Percentiles rank a stretch among this genome's conserved stretches.
Conservation (phyloP, 2,329 filamentous ascomycete species). For the Seiridium cupressi region DNA sequence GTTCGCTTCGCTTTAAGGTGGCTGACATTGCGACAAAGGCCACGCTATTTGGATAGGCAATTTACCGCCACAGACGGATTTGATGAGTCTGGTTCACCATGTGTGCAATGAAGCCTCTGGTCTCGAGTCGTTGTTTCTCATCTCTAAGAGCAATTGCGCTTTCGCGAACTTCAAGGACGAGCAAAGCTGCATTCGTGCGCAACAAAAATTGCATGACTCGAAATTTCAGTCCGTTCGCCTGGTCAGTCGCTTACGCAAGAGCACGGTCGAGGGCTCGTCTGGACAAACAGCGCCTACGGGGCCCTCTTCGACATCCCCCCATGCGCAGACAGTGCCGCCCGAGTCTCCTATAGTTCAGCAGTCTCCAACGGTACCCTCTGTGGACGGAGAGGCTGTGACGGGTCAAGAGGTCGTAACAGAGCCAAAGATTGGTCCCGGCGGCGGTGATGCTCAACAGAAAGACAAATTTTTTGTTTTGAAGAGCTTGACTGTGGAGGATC, state of each 20-base stretch:
- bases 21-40: slow-evolving; percentile 42
- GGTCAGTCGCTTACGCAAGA: slow-evolving; percentile 76
- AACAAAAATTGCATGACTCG: slow-evolving; percentile 85
- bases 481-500: slow-evolving; percentile 85
- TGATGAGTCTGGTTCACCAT: slow-evolving; percentile 85
- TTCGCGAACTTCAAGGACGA: slow-evolving; percentile 95
- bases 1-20: slow-evolving; percentile 3
- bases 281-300: slow-evolving; percentile 54
- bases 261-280: slow-evolving; percentile 33
- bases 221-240: slow-evolving; percentile 82
- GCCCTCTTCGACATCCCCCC: slow-evolving; percentile 42
- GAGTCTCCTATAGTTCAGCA: slow-evolving; percentile 6
- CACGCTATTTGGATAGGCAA: slow-evolving; percentile 97
- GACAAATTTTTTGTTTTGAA: slow-evolving; percentile 92
- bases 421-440: slow-evolving; percentile 9
- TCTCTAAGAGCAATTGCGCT: slow-evolving; percentile 95
- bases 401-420: slow-evolving; percentile 4
- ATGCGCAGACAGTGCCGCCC: slow-evolving; percentile 15
- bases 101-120: slow-evolving; percentile 78
- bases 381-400: slow-evolving; percentile 13
- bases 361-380: slow-evolving; percentile 10
- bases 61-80: slow-evolving; percentile 76
- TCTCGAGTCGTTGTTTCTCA: slow-evolving; percentile 87
- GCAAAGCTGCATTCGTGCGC: slow-evolving; percentile 69
- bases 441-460: slow-evolving; percentile 34